Evolutionary conservation across 441 rosid species (phyloP).

Genomic region (Brassica hybrid): DNA sequence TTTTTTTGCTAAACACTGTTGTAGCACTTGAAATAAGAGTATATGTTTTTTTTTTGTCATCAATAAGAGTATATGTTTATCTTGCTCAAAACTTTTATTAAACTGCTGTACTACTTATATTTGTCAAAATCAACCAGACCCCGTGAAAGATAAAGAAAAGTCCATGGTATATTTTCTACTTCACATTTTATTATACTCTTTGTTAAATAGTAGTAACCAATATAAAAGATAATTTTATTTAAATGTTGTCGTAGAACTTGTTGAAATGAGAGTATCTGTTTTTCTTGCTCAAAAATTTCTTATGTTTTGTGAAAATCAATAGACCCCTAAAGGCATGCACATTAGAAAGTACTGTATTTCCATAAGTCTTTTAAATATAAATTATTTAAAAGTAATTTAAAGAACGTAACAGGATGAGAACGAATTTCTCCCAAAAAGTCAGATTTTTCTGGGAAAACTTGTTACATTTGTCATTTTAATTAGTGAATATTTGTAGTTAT

Average conservation of each 20-base stretch:
- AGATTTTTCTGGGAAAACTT: neutral
- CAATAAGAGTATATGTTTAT: neutral
- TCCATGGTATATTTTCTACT: neutral
- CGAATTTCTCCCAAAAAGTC: neutral
- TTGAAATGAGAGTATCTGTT: neutral
- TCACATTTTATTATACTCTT: neutral
- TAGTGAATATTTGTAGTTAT: neutral
- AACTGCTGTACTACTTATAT: too few species aligned
- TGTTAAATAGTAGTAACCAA: neutral
- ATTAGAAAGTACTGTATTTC: neutral
- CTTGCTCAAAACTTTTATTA: too few species aligned
- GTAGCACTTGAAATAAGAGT: neutral
- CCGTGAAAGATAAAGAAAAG: neutral
- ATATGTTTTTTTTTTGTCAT: neutral
- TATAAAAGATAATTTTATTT: neutral
- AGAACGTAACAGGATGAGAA: neutral
- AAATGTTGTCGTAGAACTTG: neutral
- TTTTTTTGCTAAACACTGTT: too few species aligned
- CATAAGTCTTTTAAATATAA: neutral
- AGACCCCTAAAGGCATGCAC: neutral
- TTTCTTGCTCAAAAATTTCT: neutral
- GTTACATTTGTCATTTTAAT: neutral
- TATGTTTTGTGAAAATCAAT: neutral
- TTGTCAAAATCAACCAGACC: too few species aligned
- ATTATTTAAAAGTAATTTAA: neutral